Evolutionary conservation across 805 yeast species (phyloP), one percentile per base, ranked within the genome.

Genomic region (Pichia californica): DNA sequence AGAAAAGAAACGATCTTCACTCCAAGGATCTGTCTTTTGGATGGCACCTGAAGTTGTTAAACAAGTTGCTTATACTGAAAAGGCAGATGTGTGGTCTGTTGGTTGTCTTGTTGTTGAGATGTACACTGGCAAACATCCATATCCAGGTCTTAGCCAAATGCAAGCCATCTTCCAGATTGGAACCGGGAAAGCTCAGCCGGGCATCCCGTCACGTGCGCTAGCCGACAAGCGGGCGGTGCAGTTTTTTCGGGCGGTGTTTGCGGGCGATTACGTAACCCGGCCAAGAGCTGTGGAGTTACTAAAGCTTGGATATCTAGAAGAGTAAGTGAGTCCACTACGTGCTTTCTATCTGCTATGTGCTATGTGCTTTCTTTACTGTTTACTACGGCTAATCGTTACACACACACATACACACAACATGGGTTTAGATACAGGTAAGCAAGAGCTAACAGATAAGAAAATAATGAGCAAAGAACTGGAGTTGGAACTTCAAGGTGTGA

Each of bases 41-140:
- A 93, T 93, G 99, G 98, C 99, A 0, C 99, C 99, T 0, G 99
- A 93, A 60, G 98, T 93, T 8, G 98, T 93, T 15, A 87, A 88
- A 55, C 97, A 89, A 57, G 81, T 86, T 2, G 86, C 88, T 0
- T 86, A 91, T 41, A 91, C 98, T 1, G 81, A 83, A 31, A 88
- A 87, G 62, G 95, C 96, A 0, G 99, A 93, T 61, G 88, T 93
- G 21, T 93, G 99, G 99, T 87, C 96, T 0, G 83, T 94, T 9
- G 99, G 98, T 0, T 93, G 98, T 61, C 73, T 93, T 21, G 76
- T 91, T 13, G 81, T 93, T 28, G 99, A 93, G 62, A 88, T 93
- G 95, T 81, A 87, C 55, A 88, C 99, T 0, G 98, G 96, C 2
- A 79, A 80, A 45, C 99, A 93, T 61, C 99, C 99, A 23, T 93